These are phyloP conservation scores for Gymnopus androsaceus DNA, from an alignment of 1,284 basidiomycete species.

Conservation along the genomic window DNA sequence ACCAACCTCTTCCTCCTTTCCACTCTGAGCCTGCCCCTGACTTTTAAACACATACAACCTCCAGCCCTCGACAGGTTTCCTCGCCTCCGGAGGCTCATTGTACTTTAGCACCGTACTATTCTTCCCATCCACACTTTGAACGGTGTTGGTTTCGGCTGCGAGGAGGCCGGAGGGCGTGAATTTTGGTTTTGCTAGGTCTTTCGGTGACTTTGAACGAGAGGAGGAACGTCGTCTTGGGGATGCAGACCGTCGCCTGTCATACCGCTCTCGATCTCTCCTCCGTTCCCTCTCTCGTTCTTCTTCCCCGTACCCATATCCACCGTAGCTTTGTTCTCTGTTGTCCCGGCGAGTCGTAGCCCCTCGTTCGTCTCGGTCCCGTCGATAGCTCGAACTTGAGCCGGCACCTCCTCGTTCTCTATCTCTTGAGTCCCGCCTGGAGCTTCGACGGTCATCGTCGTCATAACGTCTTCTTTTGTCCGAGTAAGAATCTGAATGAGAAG, in stretches of 20 bases:
- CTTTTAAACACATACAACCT: slow-evolving; percentile 85
- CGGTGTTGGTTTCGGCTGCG: slow-evolving; percentile 92
- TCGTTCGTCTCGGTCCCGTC: no score
- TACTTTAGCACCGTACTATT: slow-evolving; percentile 92
- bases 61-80: slow-evolving; percentile 90
- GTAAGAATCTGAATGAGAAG: no score
- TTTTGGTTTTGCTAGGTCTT: slow-evolving; percentile 79
- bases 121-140: slow-evolving; percentile 68
- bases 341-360: not conserved
- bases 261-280: slow-evolving; percentile 45
- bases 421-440: no score
- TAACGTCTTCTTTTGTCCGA: no score
- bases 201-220: slow-evolving; percentile 37
- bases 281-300: slow-evolving; percentile 42
- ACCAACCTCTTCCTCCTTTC: no score
- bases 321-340: slow-evolving; percentile 9
- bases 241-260: slow-evolving; percentile 53
- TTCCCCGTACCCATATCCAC: slow-evolving; percentile 34
- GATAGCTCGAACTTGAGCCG: no score
- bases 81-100: slow-evolving; percentile 97
- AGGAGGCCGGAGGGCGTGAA: slow-evolving; percentile 88
- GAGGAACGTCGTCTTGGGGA: slow-evolving; percentile 47
- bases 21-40: slow-evolving; percentile 20
- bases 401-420: no score
- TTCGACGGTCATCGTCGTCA: no score